Conservation (phyloP, 2,329 filamentous ascomycete genomes). For the Colletotrichum sp. region DNA sequence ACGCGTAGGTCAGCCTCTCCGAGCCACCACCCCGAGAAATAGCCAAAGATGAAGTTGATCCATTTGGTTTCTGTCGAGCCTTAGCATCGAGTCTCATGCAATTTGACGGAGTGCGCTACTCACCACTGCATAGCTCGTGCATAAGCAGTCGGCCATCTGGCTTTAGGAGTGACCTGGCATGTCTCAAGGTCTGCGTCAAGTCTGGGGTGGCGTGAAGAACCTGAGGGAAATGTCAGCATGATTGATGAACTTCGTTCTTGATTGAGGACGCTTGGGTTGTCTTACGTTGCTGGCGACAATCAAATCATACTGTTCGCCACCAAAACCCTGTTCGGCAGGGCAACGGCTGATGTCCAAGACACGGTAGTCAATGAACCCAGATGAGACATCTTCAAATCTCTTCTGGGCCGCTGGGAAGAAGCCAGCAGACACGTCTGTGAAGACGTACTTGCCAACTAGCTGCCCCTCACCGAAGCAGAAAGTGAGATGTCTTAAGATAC, state of each 20-base stretch:
- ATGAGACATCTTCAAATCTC: neutral
- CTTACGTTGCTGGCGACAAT: slow-evolving; percentile 37
- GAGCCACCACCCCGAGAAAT: slow-evolving; percentile 25
- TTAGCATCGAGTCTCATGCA: neutral
- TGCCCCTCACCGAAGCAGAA: slow-evolving; percentile 16
- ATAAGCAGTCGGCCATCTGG: neutral
- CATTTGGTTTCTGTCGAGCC: slow-evolving; percentile 17
- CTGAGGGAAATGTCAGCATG: neutral
- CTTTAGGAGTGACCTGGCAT: neutral
- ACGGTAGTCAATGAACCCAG: neutral
- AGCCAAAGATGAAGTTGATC: slow-evolving; percentile 33
- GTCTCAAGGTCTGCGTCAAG: neutral
- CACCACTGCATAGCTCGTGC: slow-evolving; percentile 2
- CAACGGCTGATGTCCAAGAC: slow-evolving; percentile 30
- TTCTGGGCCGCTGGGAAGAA: slow-evolving; percentile 24
- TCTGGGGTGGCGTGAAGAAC: slow-evolving; percentile 5
- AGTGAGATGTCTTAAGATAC: neutral
- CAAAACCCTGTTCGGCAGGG: slow-evolving; percentile 34
- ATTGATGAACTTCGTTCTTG: neutral
- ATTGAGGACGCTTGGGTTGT: neutral
- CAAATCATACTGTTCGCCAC: slow-evolving; percentile 37
- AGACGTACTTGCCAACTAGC: slow-evolving; percentile 24
- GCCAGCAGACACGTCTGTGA: slow-evolving; percentile 26
- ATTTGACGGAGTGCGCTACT: neutral
- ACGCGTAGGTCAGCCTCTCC: slow-evolving; percentile 30